A percentile compares a stretch with the other conserved stretches of the same genome.
These are phyloP conservation scores for Cryphonectria parasitica DNA, from an alignment of 2,329 filamentous ascomycete species.

Conservation along the genomic window DNA sequence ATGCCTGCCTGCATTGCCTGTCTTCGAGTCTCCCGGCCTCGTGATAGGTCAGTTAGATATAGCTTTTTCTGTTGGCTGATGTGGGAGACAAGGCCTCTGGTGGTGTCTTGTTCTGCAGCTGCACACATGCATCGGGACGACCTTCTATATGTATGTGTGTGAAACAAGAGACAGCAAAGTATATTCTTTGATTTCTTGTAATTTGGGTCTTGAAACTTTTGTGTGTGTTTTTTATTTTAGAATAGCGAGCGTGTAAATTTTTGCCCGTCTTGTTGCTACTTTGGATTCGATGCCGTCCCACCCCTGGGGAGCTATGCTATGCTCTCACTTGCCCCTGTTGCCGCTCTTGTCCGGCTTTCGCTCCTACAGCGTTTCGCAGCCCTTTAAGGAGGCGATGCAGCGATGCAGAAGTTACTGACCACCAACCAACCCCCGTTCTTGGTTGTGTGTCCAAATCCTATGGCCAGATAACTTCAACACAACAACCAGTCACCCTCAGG, in stretches of 20 bases:
- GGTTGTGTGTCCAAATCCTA: too few relatives aligned
- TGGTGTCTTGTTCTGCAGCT: background rate
- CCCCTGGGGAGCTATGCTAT: too few relatives aligned
- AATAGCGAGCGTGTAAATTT: slow-evolving; percentile 17
- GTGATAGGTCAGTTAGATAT: background rate
- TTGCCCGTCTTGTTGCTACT: background rate
- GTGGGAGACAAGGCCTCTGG: background rate
- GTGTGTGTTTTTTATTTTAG: background rate
- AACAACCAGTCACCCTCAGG: too few relatives aligned
- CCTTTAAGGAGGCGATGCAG: too few relatives aligned
- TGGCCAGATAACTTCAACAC: too few relatives aligned
- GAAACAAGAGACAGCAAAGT: background rate
- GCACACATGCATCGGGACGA: background rate
- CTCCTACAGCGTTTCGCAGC: too few relatives aligned
- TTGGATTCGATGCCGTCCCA: too few relatives aligned
- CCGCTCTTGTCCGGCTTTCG: too few relatives aligned
- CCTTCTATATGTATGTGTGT: background rate
- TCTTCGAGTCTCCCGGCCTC: background rate
- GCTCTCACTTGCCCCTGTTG: too few relatives aligned
- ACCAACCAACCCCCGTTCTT: too few relatives aligned
- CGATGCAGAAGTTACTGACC: too few relatives aligned
- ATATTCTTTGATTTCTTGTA: background rate
- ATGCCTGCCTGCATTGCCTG: background rate
- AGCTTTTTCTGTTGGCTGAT: background rate
- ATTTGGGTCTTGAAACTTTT: background rate